Evolutionary conservation across 2,329 filamentous ascomycete genomes (phyloP).

Genomic region (Coniochaeta sp.): DNA sequence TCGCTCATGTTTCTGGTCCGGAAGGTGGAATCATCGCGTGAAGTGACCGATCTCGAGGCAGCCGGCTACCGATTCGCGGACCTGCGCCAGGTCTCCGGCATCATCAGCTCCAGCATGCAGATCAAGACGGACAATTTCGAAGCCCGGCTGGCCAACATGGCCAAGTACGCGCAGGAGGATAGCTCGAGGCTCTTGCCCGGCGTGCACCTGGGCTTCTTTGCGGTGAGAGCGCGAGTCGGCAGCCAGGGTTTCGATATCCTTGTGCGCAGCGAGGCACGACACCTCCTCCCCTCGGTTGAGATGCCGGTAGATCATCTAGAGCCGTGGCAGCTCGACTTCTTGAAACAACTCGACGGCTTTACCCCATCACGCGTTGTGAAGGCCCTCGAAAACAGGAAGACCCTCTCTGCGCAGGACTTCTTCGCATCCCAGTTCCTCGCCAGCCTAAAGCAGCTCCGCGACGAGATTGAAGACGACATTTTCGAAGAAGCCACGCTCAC

Average conservation of each 20-base stretch:
- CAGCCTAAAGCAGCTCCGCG: conserved; percentile 27
- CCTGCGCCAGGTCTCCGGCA: conserved; percentile 57
- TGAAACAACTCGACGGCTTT: conserved; percentile 40
- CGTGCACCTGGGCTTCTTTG: conserved; percentile 52
- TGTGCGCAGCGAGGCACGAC: conserved; percentile 45
- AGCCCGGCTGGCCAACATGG: conserved; percentile 55
- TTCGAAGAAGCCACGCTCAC: conserved; percentile 33
- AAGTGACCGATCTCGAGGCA: conserved; percentile 58
- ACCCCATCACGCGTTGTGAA: conserved; percentile 30
- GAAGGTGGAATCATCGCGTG: conserved; percentile 45
- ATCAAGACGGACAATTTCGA: conserved; percentile 57
- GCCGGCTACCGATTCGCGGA: conserved; percentile 73
- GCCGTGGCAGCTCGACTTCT: conserved; percentile 45
- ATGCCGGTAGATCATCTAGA: conserved; percentile 46
- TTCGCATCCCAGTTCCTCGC: conserved; percentile 14
- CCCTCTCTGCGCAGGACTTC: conserved; percentile 6
- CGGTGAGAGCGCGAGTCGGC: conserved; percentile 42
- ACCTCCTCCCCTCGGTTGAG: conserved; percentile 52
- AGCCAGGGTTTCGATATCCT: conserved; percentile 55
- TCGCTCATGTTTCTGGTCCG: conserved; percentile 77
- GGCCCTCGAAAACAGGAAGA: conserved; percentile 25
- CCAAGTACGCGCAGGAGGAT: conserved; percentile 40
- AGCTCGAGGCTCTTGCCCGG: conserved; percentile 40
- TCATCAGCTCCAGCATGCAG: conserved; percentile 67
- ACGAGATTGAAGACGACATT: conserved; percentile 29